Conservation (phyloP, 2,329 filamentous ascomycete species). For the Teratosphaeria epicoccoides region DNA sequence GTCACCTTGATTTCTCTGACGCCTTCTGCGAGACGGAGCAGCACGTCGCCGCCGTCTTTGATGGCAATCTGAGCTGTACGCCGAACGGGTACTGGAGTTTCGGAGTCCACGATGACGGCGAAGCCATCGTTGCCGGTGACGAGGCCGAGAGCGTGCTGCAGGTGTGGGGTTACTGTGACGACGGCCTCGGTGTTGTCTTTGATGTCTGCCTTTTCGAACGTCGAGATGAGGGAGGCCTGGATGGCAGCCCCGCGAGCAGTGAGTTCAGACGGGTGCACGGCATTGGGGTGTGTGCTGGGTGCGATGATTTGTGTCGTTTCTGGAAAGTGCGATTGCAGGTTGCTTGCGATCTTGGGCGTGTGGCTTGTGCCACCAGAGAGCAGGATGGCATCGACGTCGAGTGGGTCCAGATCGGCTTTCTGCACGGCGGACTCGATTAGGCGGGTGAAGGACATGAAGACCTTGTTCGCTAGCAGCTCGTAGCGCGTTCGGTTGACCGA, state of each 20-base stretch:
- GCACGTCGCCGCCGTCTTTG: constrained; percentile 72
- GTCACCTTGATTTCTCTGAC: constrained; percentile 86
- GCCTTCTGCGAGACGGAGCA: constrained; percentile 82
- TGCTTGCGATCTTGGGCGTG: constrained; percentile 81
- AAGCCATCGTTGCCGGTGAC: constrained; percentile 57
- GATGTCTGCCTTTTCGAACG: constrained; percentile 88
- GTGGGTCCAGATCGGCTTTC: constrained; percentile 83
- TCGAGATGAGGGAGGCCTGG: constrained; percentile 86
- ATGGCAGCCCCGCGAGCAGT: constrained; percentile 83
- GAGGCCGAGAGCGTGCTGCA: constrained; percentile 79
- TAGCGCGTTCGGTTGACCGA: constrained; percentile 91
- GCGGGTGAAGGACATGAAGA: constrained; percentile 78
- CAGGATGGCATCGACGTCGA: constrained; percentile 92
- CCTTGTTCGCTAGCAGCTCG: constrained; percentile 76
- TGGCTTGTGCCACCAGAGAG: constrained; percentile 85
- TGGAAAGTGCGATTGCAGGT: constrained; percentile 71
- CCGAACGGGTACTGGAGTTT: constrained; percentile 83
- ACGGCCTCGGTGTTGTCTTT: constrained; percentile 92
- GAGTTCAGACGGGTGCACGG: constrained; percentile 90
- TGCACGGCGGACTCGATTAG: constrained; percentile 75
- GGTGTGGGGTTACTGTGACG: constrained; percentile 87
- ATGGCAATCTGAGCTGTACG: constrained; percentile 68
- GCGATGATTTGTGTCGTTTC: constrained; percentile 67
- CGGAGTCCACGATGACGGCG: constrained; percentile 67
- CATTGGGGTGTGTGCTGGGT: constrained; percentile 63